Evolutionary conservation across 352 stramenopile genomes (phyloP).

Genomic region (Achlya hypogyna): DNA sequence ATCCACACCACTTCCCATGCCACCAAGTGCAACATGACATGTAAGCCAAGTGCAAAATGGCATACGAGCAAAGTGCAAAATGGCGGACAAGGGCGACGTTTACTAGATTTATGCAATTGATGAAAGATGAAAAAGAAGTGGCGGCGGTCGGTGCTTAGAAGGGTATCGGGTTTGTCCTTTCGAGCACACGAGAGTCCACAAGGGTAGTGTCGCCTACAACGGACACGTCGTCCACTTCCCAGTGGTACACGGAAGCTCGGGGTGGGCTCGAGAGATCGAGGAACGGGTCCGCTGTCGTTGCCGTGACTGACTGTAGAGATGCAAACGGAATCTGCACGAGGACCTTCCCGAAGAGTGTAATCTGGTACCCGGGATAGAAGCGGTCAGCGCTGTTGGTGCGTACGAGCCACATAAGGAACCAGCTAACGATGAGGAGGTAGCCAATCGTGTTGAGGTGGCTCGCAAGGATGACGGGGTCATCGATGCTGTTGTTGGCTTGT

Average conservation of each 20-base stretch:
- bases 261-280: background rate
- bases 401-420: conserved; percentile 6
- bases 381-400: conserved; percentile 12
- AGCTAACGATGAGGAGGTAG: background rate
- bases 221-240: background rate
- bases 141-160: too few relatives aligned
- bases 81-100: too few relatives aligned
- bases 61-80: too few relatives aligned
- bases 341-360: background rate
- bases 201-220: too few relatives aligned
- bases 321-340: conserved; percentile 6
- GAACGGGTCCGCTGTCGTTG: too few relatives aligned
- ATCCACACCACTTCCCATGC: too few relatives aligned
- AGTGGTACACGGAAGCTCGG: background rate
- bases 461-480: background rate
- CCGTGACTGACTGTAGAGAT: background rate
- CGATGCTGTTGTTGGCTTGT: background rate
- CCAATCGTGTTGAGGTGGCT: background rate
- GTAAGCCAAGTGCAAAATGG: too few relatives aligned
- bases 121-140: too few relatives aligned
- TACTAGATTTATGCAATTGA: too few relatives aligned
- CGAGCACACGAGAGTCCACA: too few relatives aligned
- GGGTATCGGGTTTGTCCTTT: too few relatives aligned
- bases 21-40: too few relatives aligned
- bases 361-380: conserved; percentile 17